phyloP scores from a whole-genome alignment of 2,329 filamentous ascomycete species.

The Calonectria honghensis region DNA sequence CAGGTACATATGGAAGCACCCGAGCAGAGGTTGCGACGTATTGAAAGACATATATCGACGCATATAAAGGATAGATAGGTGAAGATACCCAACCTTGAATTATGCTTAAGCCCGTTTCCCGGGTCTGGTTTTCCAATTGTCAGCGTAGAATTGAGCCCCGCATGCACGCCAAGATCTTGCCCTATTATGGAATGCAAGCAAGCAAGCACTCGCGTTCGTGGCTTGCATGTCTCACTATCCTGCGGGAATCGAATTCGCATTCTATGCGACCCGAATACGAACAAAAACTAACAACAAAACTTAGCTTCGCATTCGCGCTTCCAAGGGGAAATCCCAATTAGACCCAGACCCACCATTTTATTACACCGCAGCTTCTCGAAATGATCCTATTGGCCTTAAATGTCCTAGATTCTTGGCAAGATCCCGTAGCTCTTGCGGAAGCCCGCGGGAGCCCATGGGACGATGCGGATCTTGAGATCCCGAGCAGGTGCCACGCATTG shows the following conservation, averaged over 20 bases:
- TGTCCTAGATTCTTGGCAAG: not conserved
- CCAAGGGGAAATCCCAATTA: conserved; percentile 7
- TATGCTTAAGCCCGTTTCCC: not conserved
- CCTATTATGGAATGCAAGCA: not conserved
- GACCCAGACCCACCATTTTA: conserved; percentile 31
- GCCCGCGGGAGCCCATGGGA: conserved; percentile 33
- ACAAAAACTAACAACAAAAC: not conserved
- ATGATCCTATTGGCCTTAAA: not conserved
- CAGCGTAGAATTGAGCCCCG: not conserved
- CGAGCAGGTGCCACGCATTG: conserved; percentile 26
- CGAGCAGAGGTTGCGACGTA: conserved; percentile 44
- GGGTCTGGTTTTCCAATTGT: not conserved
- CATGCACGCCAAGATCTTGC: not conserved
- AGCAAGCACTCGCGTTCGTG: not conserved
- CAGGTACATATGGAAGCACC: conserved; percentile 41
- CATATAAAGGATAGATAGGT: not conserved
- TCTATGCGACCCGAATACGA: conserved; percentile 32
- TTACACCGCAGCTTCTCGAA: not conserved
- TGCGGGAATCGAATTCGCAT: conserved; percentile 33
- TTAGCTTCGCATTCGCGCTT: not conserved
- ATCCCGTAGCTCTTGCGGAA: conserved; percentile 6
- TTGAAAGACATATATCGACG: conserved; percentile 15
- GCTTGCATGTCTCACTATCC: conserved; percentile 5
- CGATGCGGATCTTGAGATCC: conserved; percentile 50
- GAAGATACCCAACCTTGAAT: conserved; percentile 29